Evolutionary conservation across 2,329 filamentous ascomycete species (phyloP).

Genomic region (Colletotrichum echinochloae): DNA sequence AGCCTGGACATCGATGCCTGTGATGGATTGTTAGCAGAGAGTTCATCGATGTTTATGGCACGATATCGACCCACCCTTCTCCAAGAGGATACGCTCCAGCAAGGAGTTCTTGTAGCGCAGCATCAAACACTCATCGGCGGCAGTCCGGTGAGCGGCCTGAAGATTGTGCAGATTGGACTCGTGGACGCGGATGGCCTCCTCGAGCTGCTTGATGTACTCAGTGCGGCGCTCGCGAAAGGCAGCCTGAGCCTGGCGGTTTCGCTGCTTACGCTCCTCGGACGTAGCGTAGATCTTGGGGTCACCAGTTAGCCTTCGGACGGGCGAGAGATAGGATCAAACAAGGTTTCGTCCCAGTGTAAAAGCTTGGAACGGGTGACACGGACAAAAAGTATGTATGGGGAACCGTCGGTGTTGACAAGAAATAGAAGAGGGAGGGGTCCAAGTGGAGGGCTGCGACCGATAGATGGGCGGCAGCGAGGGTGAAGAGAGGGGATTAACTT

Average conservation of each 20-base stretch:
- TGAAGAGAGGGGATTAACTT: constrained; percentile 62
- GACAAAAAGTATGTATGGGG: constrained; percentile 29
- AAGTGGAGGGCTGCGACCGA: constrained; percentile 6
- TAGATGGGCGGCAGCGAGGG: constrained; percentile 38
- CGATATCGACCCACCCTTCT: constrained; percentile 77
- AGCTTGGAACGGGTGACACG: constrained; percentile 28
- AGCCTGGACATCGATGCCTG: constrained; percentile 93
- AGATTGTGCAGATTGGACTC: constrained; percentile 93
- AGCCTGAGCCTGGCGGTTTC: constrained; percentile 96
- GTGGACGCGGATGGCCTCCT: constrained; percentile 96
- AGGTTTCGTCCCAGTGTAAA: constrained; percentile 33
- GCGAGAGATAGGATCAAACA: constrained; percentile 32
- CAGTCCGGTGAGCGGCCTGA: constrained; percentile 92
- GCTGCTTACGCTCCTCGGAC: constrained; percentile 97
- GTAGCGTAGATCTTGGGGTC: constrained; percentile 89
- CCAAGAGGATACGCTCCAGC: constrained; percentile 92
- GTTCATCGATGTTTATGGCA: background rate
- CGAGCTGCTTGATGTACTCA: constrained; percentile 99
- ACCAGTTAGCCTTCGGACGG: constrained; percentile 38
- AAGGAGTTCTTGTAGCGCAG: constrained; percentile 98
- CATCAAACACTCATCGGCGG: constrained; percentile 97
- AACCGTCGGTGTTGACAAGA: constrained; percentile 28
- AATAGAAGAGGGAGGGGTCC: background rate
- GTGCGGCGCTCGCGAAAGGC: constrained; percentile 96
- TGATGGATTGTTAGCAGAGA: constrained; percentile 49